Base-by-base conservation (phyloP, 306 rosid genomes). In the Prunus campanulata region DNA sequence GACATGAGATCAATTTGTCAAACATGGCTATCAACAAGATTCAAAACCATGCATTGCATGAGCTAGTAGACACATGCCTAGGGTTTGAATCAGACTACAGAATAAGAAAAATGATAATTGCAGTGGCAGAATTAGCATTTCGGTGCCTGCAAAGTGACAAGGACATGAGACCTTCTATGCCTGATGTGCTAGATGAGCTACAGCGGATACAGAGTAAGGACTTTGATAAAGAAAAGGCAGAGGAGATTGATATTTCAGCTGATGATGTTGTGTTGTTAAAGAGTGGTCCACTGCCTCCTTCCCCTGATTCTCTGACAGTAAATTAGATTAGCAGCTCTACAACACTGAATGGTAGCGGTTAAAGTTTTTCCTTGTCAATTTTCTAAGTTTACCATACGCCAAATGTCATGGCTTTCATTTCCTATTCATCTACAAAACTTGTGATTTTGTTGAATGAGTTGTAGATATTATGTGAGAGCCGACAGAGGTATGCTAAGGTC, bases 11-110 rank as follows among this genome's bases (percentile, higher is more conserved):
- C 70, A 94, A 94, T 76, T 77, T 94, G 74, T 80, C 93, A 0
- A 90, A 65, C 87, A 87, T 94, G 98, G 96, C 96, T 11, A 81
- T 92, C 9, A 91, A 83, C 81, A 85, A 86, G 88, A 94, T 92
- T 76, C 95, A 88, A 11, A 85, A 78, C 64, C 78, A 79, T 25
- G 78, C 89, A 15, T 47, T 92, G 20, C 86, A 86, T 35, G 95
- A 92, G 83, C 80, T 94, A 5, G 93, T 94, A 7, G 97, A 94
- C 71, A 78, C 86, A 0, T 32, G 46, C 8, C 87, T 92, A 2
- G 93, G 91, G 72, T 92, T 84, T 51, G 92, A 92, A 27, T 71
- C 93, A 12, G 95, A 94, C 73, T 42, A 15, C 6, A 86, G 71
- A 68, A 87, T 83, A 22, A 79, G 66, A 82, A 83, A 85, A 49